Percentiles rank a stretch among this genome's conserved stretches.
Evolutionary conservation across 805 yeast genomes (phyloP).

Genomic region (Saccharomycopsis fermentans): DNA sequence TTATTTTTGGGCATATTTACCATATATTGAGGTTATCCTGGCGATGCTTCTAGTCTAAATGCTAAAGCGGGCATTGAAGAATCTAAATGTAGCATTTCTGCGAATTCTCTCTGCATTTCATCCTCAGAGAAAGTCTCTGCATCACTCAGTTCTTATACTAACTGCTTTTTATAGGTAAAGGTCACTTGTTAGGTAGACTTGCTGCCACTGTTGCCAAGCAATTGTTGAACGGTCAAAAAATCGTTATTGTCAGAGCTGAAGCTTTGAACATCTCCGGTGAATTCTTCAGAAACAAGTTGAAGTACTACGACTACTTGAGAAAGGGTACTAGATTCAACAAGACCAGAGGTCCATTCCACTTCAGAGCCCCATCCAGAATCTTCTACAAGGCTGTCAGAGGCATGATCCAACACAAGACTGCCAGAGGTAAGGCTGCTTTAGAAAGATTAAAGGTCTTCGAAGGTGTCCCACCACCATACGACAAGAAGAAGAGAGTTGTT

Average conservation of each 20-base stretch:
- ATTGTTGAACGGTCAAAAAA: conserved; percentile 94
- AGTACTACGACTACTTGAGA: conserved; percentile 99
- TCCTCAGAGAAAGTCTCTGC: too few species aligned
- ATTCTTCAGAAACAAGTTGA: conserved; percentile 99
- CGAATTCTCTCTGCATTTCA: too few species aligned
- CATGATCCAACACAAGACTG: conserved; percentile 99
- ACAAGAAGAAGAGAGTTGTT: conserved; percentile 99
- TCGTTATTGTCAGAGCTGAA: conserved; percentile 96
- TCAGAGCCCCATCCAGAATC: conserved; percentile 99
- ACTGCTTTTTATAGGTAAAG: conserved; percentile 55
- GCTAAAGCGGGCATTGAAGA: too few species aligned
- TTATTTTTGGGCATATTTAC: too few species aligned
- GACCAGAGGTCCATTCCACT: conserved; percentile 99
- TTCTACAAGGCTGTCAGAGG: conserved; percentile 99
- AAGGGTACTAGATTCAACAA: conserved; percentile 98
- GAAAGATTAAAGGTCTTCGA: conserved; percentile 99
- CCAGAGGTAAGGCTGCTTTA: conserved; percentile 99
- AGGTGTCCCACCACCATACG: conserved; percentile 99
- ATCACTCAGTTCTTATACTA: neutral
- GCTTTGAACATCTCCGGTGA: conserved; percentile 98
- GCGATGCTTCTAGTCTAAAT: too few species aligned
- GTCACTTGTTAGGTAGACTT: conserved; percentile 99
- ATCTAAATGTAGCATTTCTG: too few species aligned
- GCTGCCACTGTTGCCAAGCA: conserved; percentile 98
- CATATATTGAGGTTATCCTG: too few species aligned